Base-by-base conservation (phyloP, 2,329 filamentous ascomycete species). In the Ceratocystis ficicola region DNA sequence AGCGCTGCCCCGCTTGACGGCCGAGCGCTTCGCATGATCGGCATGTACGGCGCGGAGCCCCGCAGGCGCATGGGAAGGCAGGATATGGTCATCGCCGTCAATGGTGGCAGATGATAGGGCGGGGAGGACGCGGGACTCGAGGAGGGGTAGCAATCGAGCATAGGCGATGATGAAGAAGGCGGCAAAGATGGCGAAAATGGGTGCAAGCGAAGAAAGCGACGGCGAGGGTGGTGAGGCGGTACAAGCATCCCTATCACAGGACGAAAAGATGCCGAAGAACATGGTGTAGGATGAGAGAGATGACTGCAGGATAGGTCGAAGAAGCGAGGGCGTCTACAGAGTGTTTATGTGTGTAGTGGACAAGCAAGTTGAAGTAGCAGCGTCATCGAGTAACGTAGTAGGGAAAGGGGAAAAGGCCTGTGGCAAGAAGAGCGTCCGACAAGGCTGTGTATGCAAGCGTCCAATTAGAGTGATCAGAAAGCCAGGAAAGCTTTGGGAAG, bases 171-270 rank as follows among this genome's bases (percentile, higher is more conserved):
- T 17, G 28, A 67, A 46, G 57, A 67, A 44, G 63, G 82, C 72
- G 69, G 83, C 69, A 74, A 93, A 93, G 46, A 89, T 88, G 67
- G 84, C 73, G 67, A 89, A 73, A 73, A 94, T 90, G 0, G 89
- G 89, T 2, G 83, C 80, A 28, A 89, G 83, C 67, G 89, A 80
- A 62, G 86, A 70, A 46, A 84, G 73, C 28, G 41, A 79, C 76
- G 57, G 80, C 76, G 44, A 80, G 71, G 50, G 76, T 72, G 64
- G 79, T 71, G 76, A 72, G 66, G 79, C 75, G 68, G 78, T 77
- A 71, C 85, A 86, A 68, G 78, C 77, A 75, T 84, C 83, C 71
- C 81, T 80, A 73, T 79, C 79, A 78, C 84, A 87, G 70, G 78
- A 77, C 70, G 76, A 74, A 68, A 73, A 69, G 67, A 77, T 30